Evolutionary conservation across 108 stramenopile species (phyloP).

Genomic region (Epithemia pelagica): DNA sequence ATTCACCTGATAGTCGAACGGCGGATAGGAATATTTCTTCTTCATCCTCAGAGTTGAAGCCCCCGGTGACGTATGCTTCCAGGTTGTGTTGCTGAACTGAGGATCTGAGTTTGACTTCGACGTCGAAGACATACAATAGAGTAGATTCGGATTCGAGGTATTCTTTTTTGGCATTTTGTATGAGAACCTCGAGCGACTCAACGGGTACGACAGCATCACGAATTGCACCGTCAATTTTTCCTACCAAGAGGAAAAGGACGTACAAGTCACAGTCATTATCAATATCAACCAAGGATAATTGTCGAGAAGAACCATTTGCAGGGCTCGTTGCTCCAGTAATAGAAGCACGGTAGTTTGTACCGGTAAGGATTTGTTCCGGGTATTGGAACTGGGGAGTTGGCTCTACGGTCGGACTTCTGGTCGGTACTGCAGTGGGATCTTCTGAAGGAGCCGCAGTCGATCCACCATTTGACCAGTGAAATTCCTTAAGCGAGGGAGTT

Average conservation of each 20-base stretch:
- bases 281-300: not conserved
- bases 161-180: not conserved
- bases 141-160: not conserved
- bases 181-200: constrained; percentile 7
- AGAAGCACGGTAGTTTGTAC: not conserved
- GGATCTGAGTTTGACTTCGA: constrained; percentile 3
- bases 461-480: not conserved
- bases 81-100: constrained; percentile 1
- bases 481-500: not conserved
- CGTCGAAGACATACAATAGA: constrained; percentile 9
- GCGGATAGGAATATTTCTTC: not conserved
- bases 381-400: not conserved
- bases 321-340: not conserved
- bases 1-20: not conserved
- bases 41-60: constrained; percentile 3
- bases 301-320: not conserved
- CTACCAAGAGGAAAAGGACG: not conserved
- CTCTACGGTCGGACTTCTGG: not conserved
- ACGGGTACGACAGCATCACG: not conserved
- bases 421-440: not conserved
- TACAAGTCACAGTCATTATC: not conserved
- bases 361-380: not conserved
- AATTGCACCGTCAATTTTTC: not conserved
- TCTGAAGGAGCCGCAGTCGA: not conserved
- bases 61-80: constrained; percentile 6